phyloP scores from a whole-genome alignment of 257 asterid genomes.

The Solanum acaule region DNA sequence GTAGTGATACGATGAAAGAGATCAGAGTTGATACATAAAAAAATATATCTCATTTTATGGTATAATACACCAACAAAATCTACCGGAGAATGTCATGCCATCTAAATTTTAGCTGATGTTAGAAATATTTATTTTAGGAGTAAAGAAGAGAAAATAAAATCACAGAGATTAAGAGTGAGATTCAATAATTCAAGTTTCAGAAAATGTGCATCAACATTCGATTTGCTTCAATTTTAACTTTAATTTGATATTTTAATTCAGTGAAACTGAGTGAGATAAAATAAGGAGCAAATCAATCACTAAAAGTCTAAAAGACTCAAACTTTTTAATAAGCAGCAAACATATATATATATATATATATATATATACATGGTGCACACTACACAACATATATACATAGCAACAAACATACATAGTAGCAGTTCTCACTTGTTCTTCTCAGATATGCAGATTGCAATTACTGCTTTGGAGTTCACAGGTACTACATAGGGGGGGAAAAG shows the following conservation, averaged over 20 bases:
- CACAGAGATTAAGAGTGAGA: neutral
- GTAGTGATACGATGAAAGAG: too few relatives aligned
- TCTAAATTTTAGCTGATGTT: too few relatives aligned
- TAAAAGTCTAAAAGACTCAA: too few relatives aligned
- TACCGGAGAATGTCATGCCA: neutral
- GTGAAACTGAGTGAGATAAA: too few relatives aligned
- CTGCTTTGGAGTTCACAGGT: neutral
- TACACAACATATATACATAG: neutral
- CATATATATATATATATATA: too few relatives aligned
- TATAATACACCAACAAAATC: too few relatives aligned
- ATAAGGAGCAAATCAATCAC: neutral
- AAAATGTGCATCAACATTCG: too few relatives aligned
- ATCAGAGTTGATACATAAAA: too few relatives aligned
- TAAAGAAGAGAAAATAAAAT: neutral
- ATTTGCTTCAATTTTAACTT: too few relatives aligned
- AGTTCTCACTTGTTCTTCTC: neutral
- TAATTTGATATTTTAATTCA: too few relatives aligned
- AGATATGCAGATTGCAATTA: too few relatives aligned
- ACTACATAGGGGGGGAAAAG: neutral
- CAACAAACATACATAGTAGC: neutral
- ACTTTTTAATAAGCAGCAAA: neutral
- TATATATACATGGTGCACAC: neutral
- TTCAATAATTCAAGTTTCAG: neutral
- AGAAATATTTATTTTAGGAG: neutral
- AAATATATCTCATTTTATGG: too few relatives aligned